Evolutionary conservation across 1,139 yeast species (phyloP).

Genomic region (Taiozyma sp.): DNA sequence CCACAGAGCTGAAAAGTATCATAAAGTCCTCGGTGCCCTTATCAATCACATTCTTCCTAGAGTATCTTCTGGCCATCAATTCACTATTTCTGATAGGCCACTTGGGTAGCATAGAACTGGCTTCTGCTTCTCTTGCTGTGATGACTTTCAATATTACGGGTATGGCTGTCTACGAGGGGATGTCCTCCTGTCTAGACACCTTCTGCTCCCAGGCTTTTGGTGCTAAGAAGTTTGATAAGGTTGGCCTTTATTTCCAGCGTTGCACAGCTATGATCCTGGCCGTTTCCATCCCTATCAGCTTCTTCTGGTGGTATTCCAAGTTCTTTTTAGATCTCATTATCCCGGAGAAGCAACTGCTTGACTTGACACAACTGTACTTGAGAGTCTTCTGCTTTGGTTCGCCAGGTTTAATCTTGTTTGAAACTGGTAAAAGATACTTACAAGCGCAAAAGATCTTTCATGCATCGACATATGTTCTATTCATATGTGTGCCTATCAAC

Average conservation of each 20-base stretch:
- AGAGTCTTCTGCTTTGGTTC: slow-evolving; percentile 32
- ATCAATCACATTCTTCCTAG: slow-evolving; percentile 44
- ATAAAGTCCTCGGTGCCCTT: slow-evolving; percentile 37
- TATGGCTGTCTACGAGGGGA: slow-evolving; percentile 46
- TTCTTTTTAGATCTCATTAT: slow-evolving; percentile 28
- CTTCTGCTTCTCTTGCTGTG: slow-evolving; percentile 46
- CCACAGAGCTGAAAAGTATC: slow-evolving; percentile 14
- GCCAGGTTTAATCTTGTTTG: slow-evolving; percentile 36
- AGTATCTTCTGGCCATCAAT: slow-evolving; percentile 43
- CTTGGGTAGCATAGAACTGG: slow-evolving; percentile 41
- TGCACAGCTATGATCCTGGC: slow-evolving; percentile 38
- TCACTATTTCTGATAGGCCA: slow-evolving; percentile 47
- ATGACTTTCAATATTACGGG: slow-evolving; percentile 50
- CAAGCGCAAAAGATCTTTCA: slow-evolving; percentile 37
- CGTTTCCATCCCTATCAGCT: slow-evolving; percentile 29
- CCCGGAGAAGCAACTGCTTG: slow-evolving; percentile 30
- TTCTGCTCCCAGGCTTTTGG: slow-evolving; percentile 52
- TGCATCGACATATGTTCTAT: slow-evolving; percentile 34
- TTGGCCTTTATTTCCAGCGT: slow-evolving; percentile 39
- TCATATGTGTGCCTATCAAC: slow-evolving; percentile 32
- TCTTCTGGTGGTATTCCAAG: slow-evolving; percentile 38
- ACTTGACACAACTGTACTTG: slow-evolving; percentile 31
- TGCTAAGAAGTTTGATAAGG: slow-evolving; percentile 30
- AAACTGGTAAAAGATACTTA: slow-evolving; percentile 36
- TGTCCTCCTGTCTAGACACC: slow-evolving; percentile 50